phyloP scores from a whole-genome alignment of 202 grass and related monocot species.

The Schoenoplectus triqueter region DNA sequence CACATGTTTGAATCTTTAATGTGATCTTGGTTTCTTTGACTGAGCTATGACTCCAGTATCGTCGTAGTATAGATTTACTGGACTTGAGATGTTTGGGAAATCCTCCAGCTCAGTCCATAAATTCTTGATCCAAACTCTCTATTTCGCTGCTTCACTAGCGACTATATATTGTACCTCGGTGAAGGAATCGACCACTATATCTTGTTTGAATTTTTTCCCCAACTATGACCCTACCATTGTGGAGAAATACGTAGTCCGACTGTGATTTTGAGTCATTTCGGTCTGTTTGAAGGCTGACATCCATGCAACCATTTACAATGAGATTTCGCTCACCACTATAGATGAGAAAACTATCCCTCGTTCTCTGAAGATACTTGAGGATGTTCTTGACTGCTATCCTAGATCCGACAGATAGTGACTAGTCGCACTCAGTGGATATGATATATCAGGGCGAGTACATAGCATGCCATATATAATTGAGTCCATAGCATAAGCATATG shows the following conservation, averaged over 20 bases:
- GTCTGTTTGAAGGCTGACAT: background rate
- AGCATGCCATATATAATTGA: slow-evolving; percentile 1
- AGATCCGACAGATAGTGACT: background rate
- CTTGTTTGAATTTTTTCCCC: background rate
- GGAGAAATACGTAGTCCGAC: background rate
- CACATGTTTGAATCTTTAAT: background rate
- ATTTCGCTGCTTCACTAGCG: background rate
- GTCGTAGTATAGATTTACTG: background rate
- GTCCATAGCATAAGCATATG: background rate
- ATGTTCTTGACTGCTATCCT: slow-evolving; percentile 2
- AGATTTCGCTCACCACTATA: background rate
- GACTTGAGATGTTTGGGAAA: background rate
- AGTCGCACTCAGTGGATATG: background rate
- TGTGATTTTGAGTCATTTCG: background rate
- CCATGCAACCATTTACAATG: slow-evolving; percentile 1
- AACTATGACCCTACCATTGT: slow-evolving; percentile 5
- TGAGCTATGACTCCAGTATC: slow-evolving; percentile 17
- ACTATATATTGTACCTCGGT: background rate
- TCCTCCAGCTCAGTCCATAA: background rate
- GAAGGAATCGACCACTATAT: background rate
- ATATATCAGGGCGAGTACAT: background rate
- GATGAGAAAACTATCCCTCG: background rate
- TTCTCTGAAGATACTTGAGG: slow-evolving; percentile 12
- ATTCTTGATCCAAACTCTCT: background rate
- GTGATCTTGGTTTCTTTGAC: slow-evolving; percentile 15